Percentiles rank a stretch among this genome's conserved stretches.
These are phyloP conservation scores for Arabidopsis lyrata DNA, from an alignment of 441 rosid species.

Conservation along the genomic window DNA sequence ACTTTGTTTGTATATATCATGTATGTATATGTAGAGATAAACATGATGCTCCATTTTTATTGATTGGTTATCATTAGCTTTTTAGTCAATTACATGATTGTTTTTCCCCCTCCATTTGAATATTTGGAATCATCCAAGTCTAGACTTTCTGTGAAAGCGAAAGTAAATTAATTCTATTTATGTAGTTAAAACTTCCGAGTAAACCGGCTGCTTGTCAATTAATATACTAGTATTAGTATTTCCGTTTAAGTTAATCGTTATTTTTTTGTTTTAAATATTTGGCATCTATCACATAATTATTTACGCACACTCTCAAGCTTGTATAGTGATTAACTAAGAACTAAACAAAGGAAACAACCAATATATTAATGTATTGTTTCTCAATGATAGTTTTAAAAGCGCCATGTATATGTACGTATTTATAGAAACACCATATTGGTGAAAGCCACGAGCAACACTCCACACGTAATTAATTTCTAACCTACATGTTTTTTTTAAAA, in stretches of 20 bases:
- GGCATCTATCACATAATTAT: too few relatives aligned
- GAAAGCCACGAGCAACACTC: slow-evolving; percentile 50
- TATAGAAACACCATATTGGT: slow-evolving; percentile 42
- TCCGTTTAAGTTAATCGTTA: neutral
- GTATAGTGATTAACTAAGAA: too few relatives aligned
- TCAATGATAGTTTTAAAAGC: slow-evolving; percentile 28
- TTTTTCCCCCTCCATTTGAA: slow-evolving; percentile 24
- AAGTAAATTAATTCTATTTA: slow-evolving; percentile 9
- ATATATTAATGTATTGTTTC: slow-evolving; percentile 7
- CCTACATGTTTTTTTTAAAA: slow-evolving; percentile 7
- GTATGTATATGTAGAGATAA: slow-evolving; percentile 32
- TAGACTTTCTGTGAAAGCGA: slow-evolving; percentile 46
- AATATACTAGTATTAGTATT: neutral
- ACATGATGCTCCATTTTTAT: slow-evolving; percentile 44
- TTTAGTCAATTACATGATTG: slow-evolving; percentile 46
- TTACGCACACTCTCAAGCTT: too few relatives aligned
- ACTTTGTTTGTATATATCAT: slow-evolving; percentile 14
- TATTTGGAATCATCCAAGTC: slow-evolving; percentile 41
- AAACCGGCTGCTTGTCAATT: neutral
- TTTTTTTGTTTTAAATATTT: neutral
- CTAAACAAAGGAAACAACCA: neutral
- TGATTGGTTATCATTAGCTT: slow-evolving; percentile 49
- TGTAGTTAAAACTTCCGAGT: neutral
- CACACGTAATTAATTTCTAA: slow-evolving; percentile 40
- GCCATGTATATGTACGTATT: slow-evolving; percentile 35